These are phyloP conservation scores for Quercus variabilis DNA, from an alignment of 306 rosid genomes.

Conservation along the genomic window DNA sequence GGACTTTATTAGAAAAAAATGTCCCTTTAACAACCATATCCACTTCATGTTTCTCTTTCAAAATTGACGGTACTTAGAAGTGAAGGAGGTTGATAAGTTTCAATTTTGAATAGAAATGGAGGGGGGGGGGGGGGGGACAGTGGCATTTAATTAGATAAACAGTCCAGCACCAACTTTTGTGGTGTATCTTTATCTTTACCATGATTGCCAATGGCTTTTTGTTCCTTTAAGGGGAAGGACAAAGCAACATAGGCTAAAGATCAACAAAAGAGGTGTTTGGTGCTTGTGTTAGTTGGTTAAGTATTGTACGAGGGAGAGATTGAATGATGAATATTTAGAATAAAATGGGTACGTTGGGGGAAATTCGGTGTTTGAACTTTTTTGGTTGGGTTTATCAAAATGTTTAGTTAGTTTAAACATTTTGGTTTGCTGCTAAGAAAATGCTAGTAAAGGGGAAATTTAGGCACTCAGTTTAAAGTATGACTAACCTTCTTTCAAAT, in stretches of 20 bases:
- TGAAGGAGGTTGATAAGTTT: constrained; percentile 15
- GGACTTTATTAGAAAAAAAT: too few species aligned
- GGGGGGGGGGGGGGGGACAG: constrained; percentile 29
- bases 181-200: constrained; percentile 40
- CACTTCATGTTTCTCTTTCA: too few species aligned
- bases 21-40: too few species aligned
- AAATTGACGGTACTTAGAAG: not conserved
- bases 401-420: too few species aligned
- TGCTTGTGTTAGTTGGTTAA: constrained; percentile 89
- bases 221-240: constrained; percentile 96
- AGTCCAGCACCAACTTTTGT: constrained; percentile 55
- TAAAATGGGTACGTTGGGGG: too few species aligned
- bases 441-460: too few species aligned
- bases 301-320: constrained; percentile 76
- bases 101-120: constrained; percentile 47
- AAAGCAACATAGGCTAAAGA: constrained; percentile 48
- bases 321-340: constrained; percentile 62
- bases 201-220: constrained; percentile 67
- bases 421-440: too few species aligned
- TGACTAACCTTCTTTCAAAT: too few species aligned
- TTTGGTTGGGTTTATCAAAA: too few species aligned
- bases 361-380: too few species aligned
- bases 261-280: constrained; percentile 55
- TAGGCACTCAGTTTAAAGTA: too few species aligned
- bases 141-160: constrained; percentile 55